These are phyloP conservation scores for Thuja plicata DNA, from an alignment of 83 land plant species.

Conservation along the genomic window DNA sequence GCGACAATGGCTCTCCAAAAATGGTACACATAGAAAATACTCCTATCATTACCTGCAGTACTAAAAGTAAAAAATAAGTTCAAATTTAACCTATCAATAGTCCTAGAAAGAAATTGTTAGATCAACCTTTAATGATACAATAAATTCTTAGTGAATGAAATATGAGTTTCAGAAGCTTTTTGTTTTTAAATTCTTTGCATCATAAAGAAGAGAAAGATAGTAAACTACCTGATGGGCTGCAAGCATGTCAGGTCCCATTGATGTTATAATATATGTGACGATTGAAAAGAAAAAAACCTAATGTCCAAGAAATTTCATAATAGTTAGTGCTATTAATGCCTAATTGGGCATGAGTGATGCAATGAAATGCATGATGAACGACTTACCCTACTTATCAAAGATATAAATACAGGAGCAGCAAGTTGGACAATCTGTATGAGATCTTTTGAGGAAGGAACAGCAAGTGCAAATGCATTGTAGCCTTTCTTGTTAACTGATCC, in stretches of 20 bases:
- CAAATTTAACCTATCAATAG: background rate
- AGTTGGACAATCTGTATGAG: slow-evolving; percentile 55
- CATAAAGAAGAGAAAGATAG: background rate
- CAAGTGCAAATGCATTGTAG: slow-evolving; percentile 52
- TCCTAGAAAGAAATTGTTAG: slow-evolving; percentile 4
- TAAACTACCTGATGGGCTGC: slow-evolving; percentile 86
- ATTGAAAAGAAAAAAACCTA: slow-evolving; percentile 80
- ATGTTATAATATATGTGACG: slow-evolving; percentile 75
- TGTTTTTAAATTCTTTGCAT: background rate
- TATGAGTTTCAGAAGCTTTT: background rate
- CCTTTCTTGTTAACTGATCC: slow-evolving; percentile 61
- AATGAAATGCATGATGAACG: background rate
- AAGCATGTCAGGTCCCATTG: slow-evolving; percentile 72
- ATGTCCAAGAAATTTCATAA: background rate
- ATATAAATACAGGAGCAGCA: slow-evolving; percentile 86
- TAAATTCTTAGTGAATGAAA: background rate
- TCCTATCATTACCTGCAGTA: slow-evolving; percentile 79
- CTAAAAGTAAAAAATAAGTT: background rate
- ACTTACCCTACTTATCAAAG: slow-evolving; percentile 83
- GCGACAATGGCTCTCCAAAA: slow-evolving; percentile 89
- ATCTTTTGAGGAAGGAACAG: slow-evolving; percentile 65
- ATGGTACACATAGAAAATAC: slow-evolving; percentile 66
- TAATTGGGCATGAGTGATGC: background rate
- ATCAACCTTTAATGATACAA: background rate
- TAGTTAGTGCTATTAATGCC: background rate